Base-by-base conservation (phyloP, 768 basidiomycete species). In the Pleurotus sapidus region DNA sequence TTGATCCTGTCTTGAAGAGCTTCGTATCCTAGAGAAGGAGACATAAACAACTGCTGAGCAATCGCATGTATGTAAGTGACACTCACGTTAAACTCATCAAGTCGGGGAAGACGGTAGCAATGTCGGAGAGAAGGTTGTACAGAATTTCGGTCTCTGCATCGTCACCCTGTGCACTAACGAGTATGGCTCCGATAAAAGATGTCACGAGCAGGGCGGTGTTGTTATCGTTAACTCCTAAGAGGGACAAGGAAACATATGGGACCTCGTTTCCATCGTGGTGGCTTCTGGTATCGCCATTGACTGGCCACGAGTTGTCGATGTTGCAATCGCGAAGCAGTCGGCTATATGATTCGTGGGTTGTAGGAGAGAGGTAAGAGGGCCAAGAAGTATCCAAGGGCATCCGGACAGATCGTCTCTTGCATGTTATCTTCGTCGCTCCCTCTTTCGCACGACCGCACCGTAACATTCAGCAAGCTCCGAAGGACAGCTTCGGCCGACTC, bases 131-230 rank as follows among this genome's bases (percentile, higher is more conserved):
- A 30, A 96, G 68, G 47, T 79, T 78, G 68, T 89, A 95, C 46
- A 95, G 69, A 40, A 95, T 87, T 67, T 92, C 84, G 2, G 87
- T 87, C 71, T 97, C 95, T 1, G 79, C 76, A 61, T 92, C 90
- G 60, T 93, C 90, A 2, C 88, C 86, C 64, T 91, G 87, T 1
- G 90, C 86, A 5, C 83, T 88, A 45, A 75, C 74, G 12, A 95
- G 76, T 70, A 95, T 89, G 1, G 89, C 85, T 2, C 84, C 84
- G 39, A 87, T 76, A 64, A 95, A 89, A 1, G 92, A 88, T 42
- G 86, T 81, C 4, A 86, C 77, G 8, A 95, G 78, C 7, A 96
- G 74, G 1, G 92, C 92, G 4, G 80, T 81, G 12, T 77, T 81
- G 48, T 74, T 67, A 61, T 94, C 89, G 27, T 72, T 71, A 42